Evolutionary conservation across 805 yeast genomes (phyloP).

Genomic region (Saccharomycopsis amapae): DNA sequence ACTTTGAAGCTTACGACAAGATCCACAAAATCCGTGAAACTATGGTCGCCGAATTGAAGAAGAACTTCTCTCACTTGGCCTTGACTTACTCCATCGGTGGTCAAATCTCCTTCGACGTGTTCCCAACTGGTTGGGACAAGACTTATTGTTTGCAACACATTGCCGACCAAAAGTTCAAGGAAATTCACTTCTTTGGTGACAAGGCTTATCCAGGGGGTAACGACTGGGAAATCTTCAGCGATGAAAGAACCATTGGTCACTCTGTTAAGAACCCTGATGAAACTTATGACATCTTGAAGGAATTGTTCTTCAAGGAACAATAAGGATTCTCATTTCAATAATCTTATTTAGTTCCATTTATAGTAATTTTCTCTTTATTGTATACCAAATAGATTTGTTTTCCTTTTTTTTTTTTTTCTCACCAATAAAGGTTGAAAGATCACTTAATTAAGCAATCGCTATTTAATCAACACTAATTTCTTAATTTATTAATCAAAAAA

Average conservation of each 20-base stretch:
- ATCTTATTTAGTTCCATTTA: too few species aligned
- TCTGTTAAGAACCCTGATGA: conserved; percentile 86
- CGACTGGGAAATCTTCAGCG: conserved; percentile 94
- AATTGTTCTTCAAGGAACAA: conserved; percentile 44
- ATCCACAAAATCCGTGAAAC: conserved; percentile 73
- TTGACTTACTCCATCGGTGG: conserved; percentile 98
- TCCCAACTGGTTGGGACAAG: conserved; percentile 99
- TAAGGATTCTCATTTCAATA: not conserved
- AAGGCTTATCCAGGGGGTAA: conserved; percentile 96
- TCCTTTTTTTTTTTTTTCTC: too few species aligned
- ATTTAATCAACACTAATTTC: too few species aligned
- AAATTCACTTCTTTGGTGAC: conserved; percentile 98
- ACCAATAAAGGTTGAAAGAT: too few species aligned
- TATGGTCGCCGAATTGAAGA: conserved; percentile 78
- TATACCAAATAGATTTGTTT: not conserved
- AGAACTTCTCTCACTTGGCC: conserved; percentile 73
- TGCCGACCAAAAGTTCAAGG: conserved; percentile 71
- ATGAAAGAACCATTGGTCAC: conserved; percentile 92
- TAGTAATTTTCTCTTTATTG: not conserved
- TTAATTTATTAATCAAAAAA: too few species aligned
- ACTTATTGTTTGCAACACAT: conserved; percentile 96
- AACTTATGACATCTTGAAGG: conserved; percentile 79
- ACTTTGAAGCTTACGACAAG: conserved; percentile 79
- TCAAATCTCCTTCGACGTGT: conserved; percentile 97
- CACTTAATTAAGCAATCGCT: too few species aligned